These are phyloP conservation scores for Acacia melanoxylon DNA, from an alignment of 306 rosid genomes.

Conservation along the genomic window DNA sequence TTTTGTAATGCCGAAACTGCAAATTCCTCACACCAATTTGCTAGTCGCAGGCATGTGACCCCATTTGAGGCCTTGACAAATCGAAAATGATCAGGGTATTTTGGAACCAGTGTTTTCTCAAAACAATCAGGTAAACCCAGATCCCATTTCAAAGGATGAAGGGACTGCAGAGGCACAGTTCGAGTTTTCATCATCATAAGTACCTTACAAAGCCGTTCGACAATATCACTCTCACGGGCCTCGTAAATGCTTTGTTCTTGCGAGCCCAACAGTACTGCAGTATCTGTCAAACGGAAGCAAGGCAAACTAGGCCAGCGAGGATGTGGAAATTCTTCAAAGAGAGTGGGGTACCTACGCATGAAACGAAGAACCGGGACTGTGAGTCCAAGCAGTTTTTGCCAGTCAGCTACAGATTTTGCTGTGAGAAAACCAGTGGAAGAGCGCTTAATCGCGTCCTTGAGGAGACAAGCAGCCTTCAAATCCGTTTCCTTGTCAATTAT, in stretches of 20 bases:
- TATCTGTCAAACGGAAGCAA: slow-evolving; percentile 76
- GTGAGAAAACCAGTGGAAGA: slow-evolving; percentile 82
- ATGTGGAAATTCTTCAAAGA: slow-evolving; percentile 85
- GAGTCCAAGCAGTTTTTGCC: slow-evolving; percentile 91
- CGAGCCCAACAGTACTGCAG: slow-evolving; percentile 60
- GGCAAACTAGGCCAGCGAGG: slow-evolving; percentile 70
- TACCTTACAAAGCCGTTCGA: slow-evolving; percentile 59
- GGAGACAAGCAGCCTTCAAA: slow-evolving; percentile 80
- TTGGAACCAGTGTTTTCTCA: slow-evolving; percentile 63
- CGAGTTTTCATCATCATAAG: slow-evolving; percentile 77
- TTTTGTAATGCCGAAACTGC: slow-evolving; percentile 72
- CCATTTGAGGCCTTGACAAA: slow-evolving; percentile 60
- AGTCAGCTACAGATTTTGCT: slow-evolving; percentile 65
- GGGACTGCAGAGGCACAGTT: slow-evolving; percentile 48
- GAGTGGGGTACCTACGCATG: slow-evolving; percentile 84
- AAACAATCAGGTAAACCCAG: slow-evolving; percentile 80
- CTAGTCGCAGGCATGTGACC: slow-evolving; percentile 36
- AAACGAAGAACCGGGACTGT: slow-evolving; percentile 91
- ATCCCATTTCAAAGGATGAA: slow-evolving; percentile 77
- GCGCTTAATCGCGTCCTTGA: slow-evolving; percentile 83
- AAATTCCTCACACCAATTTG: slow-evolving; percentile 62
- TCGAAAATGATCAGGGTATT: slow-evolving; percentile 54
- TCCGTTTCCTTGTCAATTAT: slow-evolving; percentile 86
- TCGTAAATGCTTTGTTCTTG: slow-evolving; percentile 60
- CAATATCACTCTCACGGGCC: slow-evolving; percentile 50